These are phyloP conservation scores for Mikania micrantha DNA, from an alignment of 129 eudicot species.

Conservation along the genomic window DNA sequence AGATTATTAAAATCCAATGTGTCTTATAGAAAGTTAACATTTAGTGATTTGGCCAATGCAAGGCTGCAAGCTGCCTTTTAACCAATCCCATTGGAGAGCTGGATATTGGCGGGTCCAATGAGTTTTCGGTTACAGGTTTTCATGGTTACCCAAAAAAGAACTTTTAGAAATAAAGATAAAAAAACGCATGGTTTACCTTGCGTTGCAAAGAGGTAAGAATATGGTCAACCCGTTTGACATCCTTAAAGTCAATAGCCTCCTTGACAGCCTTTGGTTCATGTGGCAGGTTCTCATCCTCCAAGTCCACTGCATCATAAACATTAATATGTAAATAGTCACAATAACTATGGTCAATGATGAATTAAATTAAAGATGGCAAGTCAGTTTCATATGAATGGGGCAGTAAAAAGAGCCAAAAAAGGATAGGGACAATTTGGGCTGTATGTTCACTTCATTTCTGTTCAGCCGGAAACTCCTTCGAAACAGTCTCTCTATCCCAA, in stretches of 20 bases:
- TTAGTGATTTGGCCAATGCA: no score
- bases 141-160: background rate
- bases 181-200: slow-evolving; percentile 43
- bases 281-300: slow-evolving; percentile 39
- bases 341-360: background rate
- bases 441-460: no score
- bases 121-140: background rate
- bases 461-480: no score
- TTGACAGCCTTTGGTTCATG: slow-evolving; percentile 57
- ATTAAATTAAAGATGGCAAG: background rate
- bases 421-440: background rate
- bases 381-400: background rate
- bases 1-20: no score
- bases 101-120: no score
- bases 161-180: background rate
- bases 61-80: no score
- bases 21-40: no score
- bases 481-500: no score
- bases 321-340: background rate
- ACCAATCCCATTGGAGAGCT: no score
- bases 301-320: slow-evolving; percentile 39
- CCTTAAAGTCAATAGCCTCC: slow-evolving; percentile 73
- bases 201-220: slow-evolving; percentile 78
- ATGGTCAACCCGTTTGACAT: slow-evolving; percentile 75
- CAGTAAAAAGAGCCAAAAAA: background rate